Percentiles rank a stretch among this genome's conserved stretches.
Conservation (phyloP, 768 basidiomycete species). For the Podaxis sp. region DNA sequence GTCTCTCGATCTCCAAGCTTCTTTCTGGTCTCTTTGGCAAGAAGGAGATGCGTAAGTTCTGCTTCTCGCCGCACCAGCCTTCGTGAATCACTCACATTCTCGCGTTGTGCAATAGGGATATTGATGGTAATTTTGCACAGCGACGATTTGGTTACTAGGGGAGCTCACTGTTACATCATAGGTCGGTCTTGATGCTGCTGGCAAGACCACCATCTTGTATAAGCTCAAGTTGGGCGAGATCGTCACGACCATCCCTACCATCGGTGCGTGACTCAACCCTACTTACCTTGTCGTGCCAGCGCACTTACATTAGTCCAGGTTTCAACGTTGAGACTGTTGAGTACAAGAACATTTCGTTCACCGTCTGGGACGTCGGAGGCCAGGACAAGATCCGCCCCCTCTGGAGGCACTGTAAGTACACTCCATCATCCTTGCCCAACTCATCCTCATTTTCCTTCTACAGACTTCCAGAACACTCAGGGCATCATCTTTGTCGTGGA, state of each 20-base stretch:
- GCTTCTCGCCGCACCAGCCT: slow-evolving; percentile 24
- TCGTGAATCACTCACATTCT: slow-evolving; percentile 28
- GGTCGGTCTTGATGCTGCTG: slow-evolving; percentile 99
- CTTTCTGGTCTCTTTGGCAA: slow-evolving; percentile 91
- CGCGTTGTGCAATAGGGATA: slow-evolving; percentile 67
- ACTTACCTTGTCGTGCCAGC: slow-evolving; percentile 13
- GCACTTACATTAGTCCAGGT: slow-evolving; percentile 49
- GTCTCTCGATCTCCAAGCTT: slow-evolving; percentile 72
- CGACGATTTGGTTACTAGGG: slow-evolving; percentile 21
- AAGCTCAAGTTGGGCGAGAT: slow-evolving; percentile 99
- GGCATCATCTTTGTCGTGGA: slow-evolving; percentile 99
- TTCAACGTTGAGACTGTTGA: slow-evolving; percentile 99
- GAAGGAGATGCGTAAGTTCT: slow-evolving; percentile 95
- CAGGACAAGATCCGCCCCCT: slow-evolving; percentile 99
- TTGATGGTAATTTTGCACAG: slow-evolving; percentile 67
- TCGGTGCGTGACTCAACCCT: slow-evolving; percentile 61
- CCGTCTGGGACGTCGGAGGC: slow-evolving; percentile 99
- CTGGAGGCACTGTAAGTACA: slow-evolving; percentile 96
- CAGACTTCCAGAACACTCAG: slow-evolving; percentile 99
- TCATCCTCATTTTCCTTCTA: slow-evolving; percentile 18
- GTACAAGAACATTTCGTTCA: slow-evolving; percentile 99
- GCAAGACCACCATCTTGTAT: slow-evolving; percentile 98
- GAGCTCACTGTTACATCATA: slow-evolving; percentile 26
- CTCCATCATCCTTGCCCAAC: slow-evolving; percentile 18
- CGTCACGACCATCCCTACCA: slow-evolving; percentile 99